These are phyloP conservation scores for Arthrobotrys iridis DNA, from an alignment of 2,329 filamentous ascomycete genomes.

Conservation along the genomic window DNA sequence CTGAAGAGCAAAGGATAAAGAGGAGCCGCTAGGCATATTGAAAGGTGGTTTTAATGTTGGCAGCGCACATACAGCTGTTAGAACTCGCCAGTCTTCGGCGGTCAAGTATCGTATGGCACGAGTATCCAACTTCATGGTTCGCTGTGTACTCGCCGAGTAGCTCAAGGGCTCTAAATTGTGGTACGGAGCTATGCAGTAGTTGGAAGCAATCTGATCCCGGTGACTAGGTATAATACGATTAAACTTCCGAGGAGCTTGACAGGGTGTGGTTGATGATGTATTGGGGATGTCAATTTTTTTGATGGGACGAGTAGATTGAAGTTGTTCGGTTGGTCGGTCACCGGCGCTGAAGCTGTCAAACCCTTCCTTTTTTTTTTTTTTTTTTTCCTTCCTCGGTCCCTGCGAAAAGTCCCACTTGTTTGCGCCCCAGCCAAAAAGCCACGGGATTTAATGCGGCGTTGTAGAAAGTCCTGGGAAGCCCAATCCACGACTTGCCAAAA, in stretches of 20 bases:
- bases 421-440: constrained; percentile 9
- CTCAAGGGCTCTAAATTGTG: background rate
- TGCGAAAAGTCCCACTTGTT: background rate
- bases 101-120: constrained; percentile 92
- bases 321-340: constrained; percentile 48
- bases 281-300: constrained; percentile 8
- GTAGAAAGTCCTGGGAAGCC: too few species aligned
- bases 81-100: constrained; percentile 91
- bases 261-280: constrained; percentile 25
- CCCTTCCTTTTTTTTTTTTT: constrained; percentile 36
- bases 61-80: constrained; percentile 77
- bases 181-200: constrained; percentile 10
- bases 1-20: background rate
- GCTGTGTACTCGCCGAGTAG: constrained; percentile 29
- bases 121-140: constrained; percentile 89
- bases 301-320: constrained; percentile 26
- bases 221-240: background rate
- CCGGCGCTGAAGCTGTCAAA: constrained; percentile 45
- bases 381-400: constrained; percentile 14
- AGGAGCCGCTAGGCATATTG: background rate
- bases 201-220: background rate
- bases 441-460: too few species aligned
- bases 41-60: background rate
- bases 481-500: background rate
- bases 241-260: background rate